These are phyloP conservation scores for Claviceps sorghi DNA, from an alignment of 2,329 filamentous ascomycete species.

Conservation along the genomic window DNA sequence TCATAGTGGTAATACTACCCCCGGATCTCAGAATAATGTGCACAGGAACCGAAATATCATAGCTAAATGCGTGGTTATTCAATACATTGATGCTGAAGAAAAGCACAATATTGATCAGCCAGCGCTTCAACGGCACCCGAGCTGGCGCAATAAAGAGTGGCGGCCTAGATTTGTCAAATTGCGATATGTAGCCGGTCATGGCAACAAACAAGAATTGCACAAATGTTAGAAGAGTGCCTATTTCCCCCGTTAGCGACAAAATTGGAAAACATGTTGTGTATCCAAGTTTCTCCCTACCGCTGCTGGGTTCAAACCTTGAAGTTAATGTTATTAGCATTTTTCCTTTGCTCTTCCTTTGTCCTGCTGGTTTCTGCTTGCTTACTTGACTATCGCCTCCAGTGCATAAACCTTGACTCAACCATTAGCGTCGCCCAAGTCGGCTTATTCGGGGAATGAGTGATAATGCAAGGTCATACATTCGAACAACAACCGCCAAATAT, in stretches of 20 bases:
- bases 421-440: neutral
- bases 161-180: constrained; percentile 51
- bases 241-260: constrained; percentile 3
- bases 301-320: constrained; percentile 62
- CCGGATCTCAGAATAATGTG: constrained; percentile 95
- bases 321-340: neutral
- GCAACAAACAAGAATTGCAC: constrained; percentile 79
- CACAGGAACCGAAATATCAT: constrained; percentile 88
- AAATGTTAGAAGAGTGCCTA: constrained; percentile 75
- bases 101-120: constrained; percentile 75
- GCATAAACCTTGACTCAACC: constrained; percentile 64
- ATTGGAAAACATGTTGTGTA: neutral
- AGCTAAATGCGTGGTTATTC: constrained; percentile 96
- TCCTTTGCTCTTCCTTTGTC: neutral
- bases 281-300: constrained; percentile 38
- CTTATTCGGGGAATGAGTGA: neutral
- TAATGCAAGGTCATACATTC: constrained; percentile 46
- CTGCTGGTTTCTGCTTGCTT: constrained; percentile 23
- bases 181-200: constrained; percentile 59
- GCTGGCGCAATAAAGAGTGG: constrained; percentile 64
- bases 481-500: constrained; percentile 96
- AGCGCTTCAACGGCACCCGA: constrained; percentile 68
- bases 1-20: constrained; percentile 89
- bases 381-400: constrained; percentile 89
- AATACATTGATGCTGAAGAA: constrained; percentile 91